These are phyloP conservation scores for Mucor circinelloides DNA, from an alignment of 371 early-diverging fungal species.

Conservation along the genomic window DNA sequence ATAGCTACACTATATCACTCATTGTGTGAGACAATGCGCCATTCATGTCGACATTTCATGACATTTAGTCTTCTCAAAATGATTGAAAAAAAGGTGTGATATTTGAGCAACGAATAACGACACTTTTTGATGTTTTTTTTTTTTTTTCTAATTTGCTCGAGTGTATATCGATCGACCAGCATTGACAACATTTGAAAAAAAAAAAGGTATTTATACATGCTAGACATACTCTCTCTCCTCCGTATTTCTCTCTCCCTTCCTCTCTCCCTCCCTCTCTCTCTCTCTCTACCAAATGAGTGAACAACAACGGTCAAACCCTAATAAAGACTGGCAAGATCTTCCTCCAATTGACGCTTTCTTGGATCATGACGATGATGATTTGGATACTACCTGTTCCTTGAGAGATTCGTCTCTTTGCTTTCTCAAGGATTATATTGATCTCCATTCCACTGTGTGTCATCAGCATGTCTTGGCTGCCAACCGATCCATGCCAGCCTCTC, in stretches of 20 bases:
- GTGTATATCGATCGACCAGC: no score
- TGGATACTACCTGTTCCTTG: no score
- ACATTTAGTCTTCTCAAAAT: neutral
- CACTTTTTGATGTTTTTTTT: neutral
- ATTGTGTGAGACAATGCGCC: neutral
- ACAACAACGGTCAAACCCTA: neutral
- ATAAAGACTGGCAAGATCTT: neutral
- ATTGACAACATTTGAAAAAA: no score
- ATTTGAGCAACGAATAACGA: neutral
- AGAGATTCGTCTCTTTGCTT: no score
- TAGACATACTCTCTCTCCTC: neutral
- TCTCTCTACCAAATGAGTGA: neutral
- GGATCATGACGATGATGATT: neutral
- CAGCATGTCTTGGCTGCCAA: neutral
- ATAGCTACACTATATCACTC: neutral
- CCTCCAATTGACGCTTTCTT: neutral
- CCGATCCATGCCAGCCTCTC: neutral
- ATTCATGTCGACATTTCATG: neutral
- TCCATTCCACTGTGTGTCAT: neutral
- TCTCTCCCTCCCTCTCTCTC: neutral
- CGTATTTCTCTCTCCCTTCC: neutral
- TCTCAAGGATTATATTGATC: neutral
- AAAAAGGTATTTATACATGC: neutral
- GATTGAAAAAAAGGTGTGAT: neutral
- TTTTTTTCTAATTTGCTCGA: no score